phyloP scores from a whole-genome alignment of 495 filamentous ascomycete genomes.

The Geoglossum glabrum region DNA sequence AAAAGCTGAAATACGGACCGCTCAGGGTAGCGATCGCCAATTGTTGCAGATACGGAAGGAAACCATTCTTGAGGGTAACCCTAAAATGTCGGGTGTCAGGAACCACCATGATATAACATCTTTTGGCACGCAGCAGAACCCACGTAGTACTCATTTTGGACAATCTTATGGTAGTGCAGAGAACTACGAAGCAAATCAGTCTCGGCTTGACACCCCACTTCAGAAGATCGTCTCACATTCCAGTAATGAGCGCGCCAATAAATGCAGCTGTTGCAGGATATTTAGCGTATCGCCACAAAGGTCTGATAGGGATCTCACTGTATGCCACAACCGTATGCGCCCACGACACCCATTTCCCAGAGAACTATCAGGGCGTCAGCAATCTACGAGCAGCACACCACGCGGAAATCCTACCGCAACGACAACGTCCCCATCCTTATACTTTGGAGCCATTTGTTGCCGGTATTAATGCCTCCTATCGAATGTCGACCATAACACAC shows the following conservation, averaged over 20 bases:
- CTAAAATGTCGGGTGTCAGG: conserved; percentile 14
- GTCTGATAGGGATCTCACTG: conserved; percentile 21
- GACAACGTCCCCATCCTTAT: conserved; percentile 76
- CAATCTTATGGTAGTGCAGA: conserved; percentile 91
- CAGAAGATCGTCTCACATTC: conserved; percentile 26
- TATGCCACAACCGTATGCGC: conserved; percentile 72
- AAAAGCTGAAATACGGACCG: conserved; percentile 92
- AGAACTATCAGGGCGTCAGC: conserved; percentile 29
- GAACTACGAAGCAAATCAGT: conserved; percentile 17
- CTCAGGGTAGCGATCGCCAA: conserved; percentile 94
- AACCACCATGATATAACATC: not conserved
- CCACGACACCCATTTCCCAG: conserved; percentile 85
- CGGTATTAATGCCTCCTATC: not conserved
- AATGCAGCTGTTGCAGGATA: conserved; percentile 45
- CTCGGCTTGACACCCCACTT: not conserved
- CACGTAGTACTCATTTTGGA: conserved; percentile 87
- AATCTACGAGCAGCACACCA: conserved; percentile 13
- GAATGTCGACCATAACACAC: conserved; percentile 7
- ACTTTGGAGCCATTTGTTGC: conserved; percentile 49
- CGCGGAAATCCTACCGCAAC: conserved; percentile 30
- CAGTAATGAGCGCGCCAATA: conserved; percentile 71
- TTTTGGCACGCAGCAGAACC: conserved; percentile 8
- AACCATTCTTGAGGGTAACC: conserved; percentile 98
- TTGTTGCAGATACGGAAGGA: conserved; percentile 94
- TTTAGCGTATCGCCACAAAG: not conserved